These are phyloP conservation scores for Apiospora kogelbergensis DNA, from an alignment of 2,329 filamentous ascomycete species.

Conservation along the genomic window DNA sequence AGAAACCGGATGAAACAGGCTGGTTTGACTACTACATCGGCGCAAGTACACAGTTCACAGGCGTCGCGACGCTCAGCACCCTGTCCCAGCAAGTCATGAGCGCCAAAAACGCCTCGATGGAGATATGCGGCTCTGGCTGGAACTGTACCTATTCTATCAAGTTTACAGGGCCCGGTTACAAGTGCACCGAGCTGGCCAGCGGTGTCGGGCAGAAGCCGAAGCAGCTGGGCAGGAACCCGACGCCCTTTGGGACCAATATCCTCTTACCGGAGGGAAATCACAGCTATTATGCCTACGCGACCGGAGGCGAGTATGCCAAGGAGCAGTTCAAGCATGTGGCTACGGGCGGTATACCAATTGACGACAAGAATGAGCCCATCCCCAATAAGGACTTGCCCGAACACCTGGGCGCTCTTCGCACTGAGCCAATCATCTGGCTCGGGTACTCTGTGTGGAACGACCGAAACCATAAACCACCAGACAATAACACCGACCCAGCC, in stretches of 20 bases:
- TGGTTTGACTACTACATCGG: slow-evolving; percentile 35
- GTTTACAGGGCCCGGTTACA: slow-evolving; percentile 40
- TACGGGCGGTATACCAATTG: slow-evolving; percentile 25
- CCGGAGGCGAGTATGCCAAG: slow-evolving; percentile 33
- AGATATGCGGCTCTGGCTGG: slow-evolving; percentile 37
- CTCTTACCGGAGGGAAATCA: slow-evolving; percentile 33
- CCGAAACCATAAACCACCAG: slow-evolving; percentile 20
- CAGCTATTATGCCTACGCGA: slow-evolving; percentile 34
- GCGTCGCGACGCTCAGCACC: slow-evolving; percentile 27
- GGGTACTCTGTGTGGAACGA: slow-evolving; percentile 31
- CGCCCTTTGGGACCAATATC: slow-evolving; percentile 32
- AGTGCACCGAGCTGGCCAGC: slow-evolving; percentile 34
- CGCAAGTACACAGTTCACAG: slow-evolving; percentile 25
- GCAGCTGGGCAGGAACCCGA: slow-evolving; percentile 26
- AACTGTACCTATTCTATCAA: slow-evolving; percentile 39
- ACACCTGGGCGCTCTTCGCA: slow-evolving; percentile 36
- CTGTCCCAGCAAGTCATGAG: slow-evolving; percentile 25
- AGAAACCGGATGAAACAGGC: not conserved
- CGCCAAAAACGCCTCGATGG: slow-evolving; percentile 30
- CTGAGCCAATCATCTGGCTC: slow-evolving; percentile 40
- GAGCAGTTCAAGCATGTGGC: slow-evolving; percentile 29
- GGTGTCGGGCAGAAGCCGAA: slow-evolving; percentile 27
- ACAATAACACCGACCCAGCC: slow-evolving; percentile 21
- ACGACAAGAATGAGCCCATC: slow-evolving; percentile 21
- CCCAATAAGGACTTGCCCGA: slow-evolving; percentile 26